Evolutionary conservation across 495 filamentous ascomycete genomes (phyloP).

Genomic region (Aspergillus mulundensis): DNA sequence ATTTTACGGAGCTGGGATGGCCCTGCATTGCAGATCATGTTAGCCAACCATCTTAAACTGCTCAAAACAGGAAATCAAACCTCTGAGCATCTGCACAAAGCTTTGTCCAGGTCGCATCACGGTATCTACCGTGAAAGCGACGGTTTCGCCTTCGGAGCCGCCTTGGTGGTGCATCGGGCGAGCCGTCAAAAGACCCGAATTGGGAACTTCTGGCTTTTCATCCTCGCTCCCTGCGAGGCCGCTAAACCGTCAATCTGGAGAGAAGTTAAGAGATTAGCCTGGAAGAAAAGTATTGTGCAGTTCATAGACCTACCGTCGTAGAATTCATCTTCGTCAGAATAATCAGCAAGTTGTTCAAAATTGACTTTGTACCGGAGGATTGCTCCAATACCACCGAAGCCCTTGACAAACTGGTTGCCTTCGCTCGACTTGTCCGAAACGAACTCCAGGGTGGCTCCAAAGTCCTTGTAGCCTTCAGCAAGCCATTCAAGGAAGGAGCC

Average conservation of each 20-base stretch:
- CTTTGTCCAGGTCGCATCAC: conserved; percentile 29
- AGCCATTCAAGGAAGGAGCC: conserved; percentile 97
- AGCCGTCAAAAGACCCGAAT: conserved; percentile 58
- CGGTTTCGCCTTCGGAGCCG: conserved; percentile 34
- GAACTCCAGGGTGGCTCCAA: conserved; percentile 94
- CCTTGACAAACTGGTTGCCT: conserved; percentile 99
- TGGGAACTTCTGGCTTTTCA: conserved; percentile 67
- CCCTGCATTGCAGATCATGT: conserved; percentile 23
- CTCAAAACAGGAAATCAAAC: conserved; percentile 17
- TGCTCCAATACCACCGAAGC: conserved; percentile 96
- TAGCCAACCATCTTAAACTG: neutral
- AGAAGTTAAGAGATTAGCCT: conserved; percentile 12
- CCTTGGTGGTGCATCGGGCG: conserved; percentile 43
- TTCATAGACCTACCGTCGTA: conserved; percentile 74
- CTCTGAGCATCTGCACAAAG: conserved; percentile 38
- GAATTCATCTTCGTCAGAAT: conserved; percentile 96
- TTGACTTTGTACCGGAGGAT: conserved; percentile 99
- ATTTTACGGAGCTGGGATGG: conserved; percentile 45
- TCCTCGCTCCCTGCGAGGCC: conserved; percentile 89
- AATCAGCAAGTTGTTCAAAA: conserved; percentile 96
- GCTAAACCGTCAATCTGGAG: conserved; percentile 84
- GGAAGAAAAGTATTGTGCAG: neutral
- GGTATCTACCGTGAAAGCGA: conserved; percentile 31
- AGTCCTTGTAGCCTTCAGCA: conserved; percentile 95
- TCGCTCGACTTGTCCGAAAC: conserved; percentile 95